Percentiles rank a stretch among this genome's conserved stretches.
Evolutionary conservation across 2,329 filamentous ascomycete species (phyloP).

Genomic region (Talaromyces funiculosus): DNA sequence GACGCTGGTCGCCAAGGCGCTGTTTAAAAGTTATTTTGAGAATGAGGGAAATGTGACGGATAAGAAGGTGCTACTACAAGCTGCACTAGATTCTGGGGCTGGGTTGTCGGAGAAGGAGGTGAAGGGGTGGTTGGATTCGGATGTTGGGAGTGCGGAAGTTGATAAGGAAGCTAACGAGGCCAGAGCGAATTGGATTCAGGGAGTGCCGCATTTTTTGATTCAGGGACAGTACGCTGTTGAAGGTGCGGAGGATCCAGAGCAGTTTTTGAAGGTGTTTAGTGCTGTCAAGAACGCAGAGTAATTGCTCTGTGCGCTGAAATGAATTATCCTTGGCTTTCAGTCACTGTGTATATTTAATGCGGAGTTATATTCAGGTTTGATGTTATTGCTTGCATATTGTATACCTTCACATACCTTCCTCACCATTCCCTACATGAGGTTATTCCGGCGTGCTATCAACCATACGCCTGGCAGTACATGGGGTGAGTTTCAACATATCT

Average conservation of each 20-base stretch:
- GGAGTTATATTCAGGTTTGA: too few species aligned
- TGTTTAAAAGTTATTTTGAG: constrained; percentile 65
- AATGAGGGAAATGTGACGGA: constrained; percentile 55
- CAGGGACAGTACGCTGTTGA: constrained; percentile 56
- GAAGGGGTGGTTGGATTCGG: constrained; percentile 40
- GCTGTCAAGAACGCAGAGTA: constrained; percentile 48
- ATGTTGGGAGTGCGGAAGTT: constrained; percentile 50
- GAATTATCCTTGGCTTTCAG: too few species aligned
- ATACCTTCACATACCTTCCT: too few species aligned
- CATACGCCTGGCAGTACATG: too few species aligned
- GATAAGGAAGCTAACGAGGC: constrained; percentile 52
- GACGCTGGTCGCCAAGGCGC: constrained; percentile 54
- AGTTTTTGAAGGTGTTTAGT: constrained; percentile 37
- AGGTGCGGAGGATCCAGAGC: constrained; percentile 65
- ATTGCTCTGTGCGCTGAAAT: too few species aligned
- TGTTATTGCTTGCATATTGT: too few species aligned
- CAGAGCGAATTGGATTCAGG: constrained; percentile 38
- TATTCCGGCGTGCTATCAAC: too few species aligned
- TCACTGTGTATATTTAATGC: too few species aligned
- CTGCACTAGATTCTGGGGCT: constrained; percentile 39
- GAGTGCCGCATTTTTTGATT: constrained; percentile 58
- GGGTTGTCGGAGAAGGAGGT: constrained; percentile 4
- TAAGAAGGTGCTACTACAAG: constrained; percentile 45
- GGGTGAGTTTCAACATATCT: too few species aligned
- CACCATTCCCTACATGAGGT: too few species aligned